Percentiles rank a stretch among this genome's conserved stretches.
phyloP scores from a whole-genome alignment of 768 basidiomycete species.

The Suillus ampliporus region DNA sequence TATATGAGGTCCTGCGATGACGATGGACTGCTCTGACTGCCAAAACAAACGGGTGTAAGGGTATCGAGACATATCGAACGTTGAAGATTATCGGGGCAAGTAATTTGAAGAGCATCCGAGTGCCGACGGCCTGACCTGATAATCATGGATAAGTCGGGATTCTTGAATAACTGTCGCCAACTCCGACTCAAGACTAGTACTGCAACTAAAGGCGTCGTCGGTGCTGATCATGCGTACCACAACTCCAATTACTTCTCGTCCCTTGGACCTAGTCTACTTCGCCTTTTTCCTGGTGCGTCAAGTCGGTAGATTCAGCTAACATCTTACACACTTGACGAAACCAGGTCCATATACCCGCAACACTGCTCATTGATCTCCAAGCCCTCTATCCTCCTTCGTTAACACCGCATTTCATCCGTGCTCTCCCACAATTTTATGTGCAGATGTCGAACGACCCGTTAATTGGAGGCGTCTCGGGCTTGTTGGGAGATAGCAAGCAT shows the following conservation, averaged over 20 bases:
- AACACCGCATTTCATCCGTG: constrained; percentile 53
- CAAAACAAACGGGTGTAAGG: constrained; percentile 58
- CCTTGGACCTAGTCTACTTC: constrained; percentile 72
- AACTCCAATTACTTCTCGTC: constrained; percentile 57
- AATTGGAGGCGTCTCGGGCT: constrained; percentile 56
- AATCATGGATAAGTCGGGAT: too few relatives aligned
- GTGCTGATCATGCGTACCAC: constrained; percentile 18
- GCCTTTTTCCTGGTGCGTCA: constrained; percentile 65
- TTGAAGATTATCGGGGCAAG: not conserved
- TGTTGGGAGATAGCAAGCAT: constrained; percentile 38
- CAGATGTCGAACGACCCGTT: constrained; percentile 70
- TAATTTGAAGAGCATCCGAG: not conserved
- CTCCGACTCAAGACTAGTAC: too few relatives aligned
- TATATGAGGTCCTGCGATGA: constrained; percentile 65
- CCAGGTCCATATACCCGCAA: constrained; percentile 71
- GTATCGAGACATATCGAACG: constrained; percentile 42
- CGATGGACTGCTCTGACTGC: constrained; percentile 41
- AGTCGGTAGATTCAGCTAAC: not conserved
- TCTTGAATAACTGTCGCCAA: not conserved
- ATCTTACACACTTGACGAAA: not conserved
- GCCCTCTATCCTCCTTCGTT: constrained; percentile 59
- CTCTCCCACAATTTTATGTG: constrained; percentile 57
- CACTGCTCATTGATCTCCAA: constrained; percentile 75
- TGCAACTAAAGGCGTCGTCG: not conserved
- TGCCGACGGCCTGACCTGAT: not conserved